Conservation (phyloP, 148 eudicot species). For the Agrostemma githago region DNA sequence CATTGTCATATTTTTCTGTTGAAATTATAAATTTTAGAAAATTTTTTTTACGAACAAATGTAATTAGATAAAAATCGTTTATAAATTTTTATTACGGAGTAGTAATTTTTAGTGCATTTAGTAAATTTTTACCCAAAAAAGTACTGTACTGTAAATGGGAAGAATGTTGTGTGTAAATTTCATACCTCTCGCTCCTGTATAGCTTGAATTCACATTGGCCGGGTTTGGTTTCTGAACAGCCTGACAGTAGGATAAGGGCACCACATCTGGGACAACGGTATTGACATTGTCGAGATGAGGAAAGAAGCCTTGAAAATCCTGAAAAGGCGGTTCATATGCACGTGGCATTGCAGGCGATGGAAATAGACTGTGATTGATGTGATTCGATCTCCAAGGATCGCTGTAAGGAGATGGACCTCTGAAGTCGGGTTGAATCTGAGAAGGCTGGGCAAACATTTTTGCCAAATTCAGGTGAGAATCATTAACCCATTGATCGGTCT, state of each 20-base stretch:
- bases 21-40: too few species aligned
- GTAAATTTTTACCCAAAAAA: too few species aligned
- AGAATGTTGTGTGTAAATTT: not conserved
- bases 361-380: slow-evolving; percentile 6
- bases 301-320: slow-evolving; percentile 14
- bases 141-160: too few species aligned
- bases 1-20: too few species aligned
- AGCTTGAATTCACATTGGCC: slow-evolving; percentile 16
- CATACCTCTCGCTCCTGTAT: slow-evolving; percentile 22
- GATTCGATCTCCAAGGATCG: slow-evolving; percentile 23
- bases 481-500: slow-evolving; percentile 18
- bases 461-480: slow-evolving; percentile 19
- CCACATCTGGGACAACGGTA: slow-evolving; percentile 8
- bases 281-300: slow-evolving; percentile 9
- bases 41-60: too few species aligned
- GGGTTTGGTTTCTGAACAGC: slow-evolving; percentile 18
- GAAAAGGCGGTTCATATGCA: not conserved
- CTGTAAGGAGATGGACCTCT: slow-evolving; percentile 6
- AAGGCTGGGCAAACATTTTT: slow-evolving; percentile 10
- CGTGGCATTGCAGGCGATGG: slow-evolving; percentile 13
- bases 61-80: too few species aligned
- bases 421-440: slow-evolving; percentile 13
- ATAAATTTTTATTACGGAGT: too few species aligned
- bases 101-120: too few species aligned
- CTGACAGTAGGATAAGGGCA: slow-evolving; percentile 16